Percentiles rank a stretch among this genome's conserved stretches.
phyloP scores from a whole-genome alignment of 1,139 yeast species.

The Candida sanyaensis region DNA sequence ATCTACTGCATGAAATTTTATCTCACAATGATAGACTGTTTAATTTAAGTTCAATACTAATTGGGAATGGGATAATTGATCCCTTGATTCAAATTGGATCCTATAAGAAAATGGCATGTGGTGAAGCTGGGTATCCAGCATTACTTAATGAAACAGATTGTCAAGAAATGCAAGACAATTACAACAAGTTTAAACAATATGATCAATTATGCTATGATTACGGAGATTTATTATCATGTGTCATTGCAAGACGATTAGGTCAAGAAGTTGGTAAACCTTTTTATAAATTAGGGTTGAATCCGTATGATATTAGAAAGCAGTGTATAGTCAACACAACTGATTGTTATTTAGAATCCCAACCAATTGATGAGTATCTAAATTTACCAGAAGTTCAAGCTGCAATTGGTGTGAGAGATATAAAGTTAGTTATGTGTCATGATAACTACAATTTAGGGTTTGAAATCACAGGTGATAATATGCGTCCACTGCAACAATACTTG shows the following conservation, averaged over 20 bases:
- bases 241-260: not conserved
- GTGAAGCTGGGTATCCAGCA: slow-evolving; percentile 67
- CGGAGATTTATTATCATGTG: not conserved
- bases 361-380: slow-evolving; percentile 36
- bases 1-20: slow-evolving; percentile 70
- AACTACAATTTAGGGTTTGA: slow-evolving; percentile 80
- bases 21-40: slow-evolving; percentile 65
- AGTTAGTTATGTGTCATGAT: slow-evolving; percentile 81
- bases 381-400: slow-evolving; percentile 57
- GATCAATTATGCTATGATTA: not conserved
- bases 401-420: slow-evolving; percentile 73
- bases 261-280: not conserved
- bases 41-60: slow-evolving; percentile 67
- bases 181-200: not conserved
- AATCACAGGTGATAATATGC: slow-evolving; percentile 69
- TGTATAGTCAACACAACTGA: not conserved
- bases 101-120: slow-evolving; percentile 85
- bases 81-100: slow-evolving; percentile 66
- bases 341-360: slow-evolving; percentile 56
- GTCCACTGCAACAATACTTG: slow-evolving; percentile 73
- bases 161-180: not conserved
- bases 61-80: slow-evolving; percentile 86
- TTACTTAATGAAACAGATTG: not conserved
- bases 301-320: not conserved
- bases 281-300: not conserved